Evolutionary conservation across 2,329 filamentous ascomycete species (phyloP).

Genomic region (Monosporascus sp.): DNA sequence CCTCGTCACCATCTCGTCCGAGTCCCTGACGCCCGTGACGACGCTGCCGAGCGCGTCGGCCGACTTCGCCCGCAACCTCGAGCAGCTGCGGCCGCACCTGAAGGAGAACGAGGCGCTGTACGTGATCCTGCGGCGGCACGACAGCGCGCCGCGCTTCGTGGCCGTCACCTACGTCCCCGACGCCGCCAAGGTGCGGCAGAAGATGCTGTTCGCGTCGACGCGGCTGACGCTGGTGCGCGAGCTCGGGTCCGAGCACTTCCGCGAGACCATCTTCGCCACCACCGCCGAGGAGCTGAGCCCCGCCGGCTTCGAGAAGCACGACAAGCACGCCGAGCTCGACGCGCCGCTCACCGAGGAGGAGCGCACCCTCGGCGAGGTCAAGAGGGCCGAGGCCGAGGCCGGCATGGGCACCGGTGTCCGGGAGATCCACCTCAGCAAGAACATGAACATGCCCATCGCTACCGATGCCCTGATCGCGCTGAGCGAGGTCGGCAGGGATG

Average conservation of each 20-base stretch:
- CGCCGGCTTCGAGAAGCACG: constrained; percentile 66
- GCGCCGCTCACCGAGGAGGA: constrained; percentile 79
- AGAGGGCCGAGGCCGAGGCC: constrained; percentile 69
- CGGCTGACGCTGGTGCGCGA: constrained; percentile 70
- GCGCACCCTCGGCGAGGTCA: constrained; percentile 63
- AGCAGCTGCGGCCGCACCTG: constrained; percentile 56
- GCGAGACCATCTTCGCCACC: constrained; percentile 70
- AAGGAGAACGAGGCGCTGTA: constrained; percentile 65
- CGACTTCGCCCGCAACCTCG: constrained; percentile 60
- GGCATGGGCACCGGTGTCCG: constrained; percentile 58
- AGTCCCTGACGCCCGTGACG: constrained; percentile 58
- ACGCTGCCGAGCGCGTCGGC: constrained; percentile 47
- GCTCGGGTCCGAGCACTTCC: constrained; percentile 72
- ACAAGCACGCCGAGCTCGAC: constrained; percentile 56
- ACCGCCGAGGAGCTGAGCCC: constrained; percentile 62
- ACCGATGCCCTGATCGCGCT: constrained; percentile 62
- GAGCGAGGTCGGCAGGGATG: constrained; percentile 48
- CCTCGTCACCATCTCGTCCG: constrained; percentile 63
- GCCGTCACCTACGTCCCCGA: constrained; percentile 78
- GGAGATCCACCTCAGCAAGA: constrained; percentile 55
- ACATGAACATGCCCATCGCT: constrained; percentile 51
- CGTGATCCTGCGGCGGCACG: constrained; percentile 66
- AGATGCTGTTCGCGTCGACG: constrained; percentile 80
- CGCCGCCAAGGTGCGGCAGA: constrained; percentile 71
- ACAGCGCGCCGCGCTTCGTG: constrained; percentile 51